Evolutionary conservation across 2,329 filamentous ascomycete species (phyloP).

Genomic region (Calonectria naviculata): DNA sequence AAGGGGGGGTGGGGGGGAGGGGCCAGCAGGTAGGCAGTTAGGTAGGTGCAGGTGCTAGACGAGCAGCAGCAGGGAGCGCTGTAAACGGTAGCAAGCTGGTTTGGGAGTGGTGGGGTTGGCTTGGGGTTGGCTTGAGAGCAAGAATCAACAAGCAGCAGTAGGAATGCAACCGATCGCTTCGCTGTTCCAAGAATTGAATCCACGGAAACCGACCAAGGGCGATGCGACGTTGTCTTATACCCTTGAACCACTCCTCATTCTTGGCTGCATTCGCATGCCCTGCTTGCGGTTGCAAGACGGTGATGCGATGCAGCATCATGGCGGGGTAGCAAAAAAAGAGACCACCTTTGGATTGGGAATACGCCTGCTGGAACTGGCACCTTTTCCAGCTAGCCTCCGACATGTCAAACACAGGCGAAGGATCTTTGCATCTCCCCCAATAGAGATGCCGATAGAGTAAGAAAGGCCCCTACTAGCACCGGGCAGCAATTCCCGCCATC

Average conservation of each 20-base stretch:
- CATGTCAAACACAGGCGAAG: background rate
- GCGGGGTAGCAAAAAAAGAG: background rate
- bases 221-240: background rate
- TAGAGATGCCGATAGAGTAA: background rate
- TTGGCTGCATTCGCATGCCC: background rate
- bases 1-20: slow-evolving; percentile 11
- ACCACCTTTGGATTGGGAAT: background rate
- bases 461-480: background rate
- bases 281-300: background rate
- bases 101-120: slow-evolving; percentile 15
- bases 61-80: background rate
- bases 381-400: background rate
- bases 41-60: slow-evolving; percentile 24
- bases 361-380: background rate
- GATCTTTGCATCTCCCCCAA: background rate
- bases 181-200: background rate
- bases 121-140: background rate
- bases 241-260: background rate
- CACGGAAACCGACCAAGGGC: too few species aligned
- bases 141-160: background rate
- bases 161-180: background rate
- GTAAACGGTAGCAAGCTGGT: slow-evolving; percentile 1
- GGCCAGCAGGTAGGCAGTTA: slow-evolving; percentile 10
- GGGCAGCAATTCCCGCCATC: background rate
- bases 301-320: background rate